phyloP scores from a whole-genome alignment of 495 filamentous ascomycete genomes.

The Hypoxylon intermedium region DNA sequence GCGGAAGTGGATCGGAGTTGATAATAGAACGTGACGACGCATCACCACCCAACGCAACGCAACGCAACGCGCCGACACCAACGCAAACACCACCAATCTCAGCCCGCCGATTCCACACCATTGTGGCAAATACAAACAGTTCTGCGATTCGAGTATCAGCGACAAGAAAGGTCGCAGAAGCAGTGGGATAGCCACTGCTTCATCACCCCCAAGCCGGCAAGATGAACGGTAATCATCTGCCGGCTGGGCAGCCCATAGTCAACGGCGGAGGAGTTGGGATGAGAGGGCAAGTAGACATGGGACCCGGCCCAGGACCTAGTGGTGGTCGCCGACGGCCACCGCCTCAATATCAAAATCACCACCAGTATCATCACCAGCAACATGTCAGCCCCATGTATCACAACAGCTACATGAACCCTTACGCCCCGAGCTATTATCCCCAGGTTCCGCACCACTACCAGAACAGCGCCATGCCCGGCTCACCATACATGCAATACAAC shows the following conservation, averaged over 20 bases:
- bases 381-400: conserved; percentile 44
- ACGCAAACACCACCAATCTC: conserved; percentile 1
- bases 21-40: conserved; percentile 27
- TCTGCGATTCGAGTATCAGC: conserved; percentile 15
- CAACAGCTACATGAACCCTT: conserved; percentile 47
- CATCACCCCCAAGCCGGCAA: conserved; percentile 61
- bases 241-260: conserved; percentile 64
- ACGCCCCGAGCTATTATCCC: conserved; percentile 47
- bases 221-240: conserved; percentile 69
- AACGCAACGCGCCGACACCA: conserved; percentile 18
- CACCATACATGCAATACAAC: conserved; percentile 51
- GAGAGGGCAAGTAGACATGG: conserved; percentile 49
- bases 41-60: conserved; percentile 22
- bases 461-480: conserved; percentile 44
- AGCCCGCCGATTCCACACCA: not conserved
- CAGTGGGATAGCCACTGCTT: conserved; percentile 58
- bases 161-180: conserved; percentile 31
- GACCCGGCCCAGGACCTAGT: conserved; percentile 35
- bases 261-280: conserved; percentile 29
- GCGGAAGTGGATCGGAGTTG: conserved; percentile 40
- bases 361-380: conserved; percentile 44
- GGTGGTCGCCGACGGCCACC: conserved; percentile 40
- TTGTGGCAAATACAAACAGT: not conserved
- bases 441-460: conserved; percentile 53
- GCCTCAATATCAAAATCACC: conserved; percentile 47